These are phyloP conservation scores for Metschnikowia arizonensis DNA, from an alignment of 805 yeast species.

Conservation along the genomic window DNA sequence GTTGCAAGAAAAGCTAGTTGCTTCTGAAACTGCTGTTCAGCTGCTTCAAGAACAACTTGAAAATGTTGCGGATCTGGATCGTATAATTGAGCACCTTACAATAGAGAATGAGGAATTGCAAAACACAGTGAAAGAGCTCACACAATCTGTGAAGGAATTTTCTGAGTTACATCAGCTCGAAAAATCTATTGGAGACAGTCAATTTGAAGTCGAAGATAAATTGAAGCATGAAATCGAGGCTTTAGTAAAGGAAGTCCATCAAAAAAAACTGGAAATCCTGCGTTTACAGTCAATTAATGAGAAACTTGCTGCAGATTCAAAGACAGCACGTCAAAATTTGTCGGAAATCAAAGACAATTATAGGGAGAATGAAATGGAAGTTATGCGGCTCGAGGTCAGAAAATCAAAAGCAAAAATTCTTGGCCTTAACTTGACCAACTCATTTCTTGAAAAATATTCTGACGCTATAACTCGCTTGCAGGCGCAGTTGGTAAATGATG, in stretches of 20 bases:
- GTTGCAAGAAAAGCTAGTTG: constrained; percentile 12
- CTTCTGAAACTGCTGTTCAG: constrained; percentile 24
- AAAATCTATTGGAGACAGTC: constrained; percentile 46
- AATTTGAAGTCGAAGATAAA: constrained; percentile 34
- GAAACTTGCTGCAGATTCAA: neutral
- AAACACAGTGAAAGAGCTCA: constrained; percentile 29
- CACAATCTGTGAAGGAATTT: constrained; percentile 39
- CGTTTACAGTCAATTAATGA: constrained; percentile 4
- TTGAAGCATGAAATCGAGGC: constrained; percentile 4
- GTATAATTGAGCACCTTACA: constrained; percentile 32
- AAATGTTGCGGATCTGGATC: constrained; percentile 32
- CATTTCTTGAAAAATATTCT: neutral
- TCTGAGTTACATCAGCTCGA: constrained; percentile 50
- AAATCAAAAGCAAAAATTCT: neutral
- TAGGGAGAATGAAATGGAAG: constrained; percentile 1
- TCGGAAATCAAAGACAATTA: neutral
- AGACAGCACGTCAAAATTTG: neutral
- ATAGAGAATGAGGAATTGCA: constrained; percentile 34
- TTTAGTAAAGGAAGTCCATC: neutral
- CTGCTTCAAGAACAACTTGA: constrained; percentile 32
- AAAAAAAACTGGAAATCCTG: neutral
- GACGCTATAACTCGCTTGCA: neutral
- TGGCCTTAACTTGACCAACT: neutral
- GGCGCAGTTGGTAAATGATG: neutral
- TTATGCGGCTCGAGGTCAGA: neutral